Base-by-base conservation (phyloP, 1,284 basidiomycete species). In the Austroboletus olivaceoglutinosus region DNA sequence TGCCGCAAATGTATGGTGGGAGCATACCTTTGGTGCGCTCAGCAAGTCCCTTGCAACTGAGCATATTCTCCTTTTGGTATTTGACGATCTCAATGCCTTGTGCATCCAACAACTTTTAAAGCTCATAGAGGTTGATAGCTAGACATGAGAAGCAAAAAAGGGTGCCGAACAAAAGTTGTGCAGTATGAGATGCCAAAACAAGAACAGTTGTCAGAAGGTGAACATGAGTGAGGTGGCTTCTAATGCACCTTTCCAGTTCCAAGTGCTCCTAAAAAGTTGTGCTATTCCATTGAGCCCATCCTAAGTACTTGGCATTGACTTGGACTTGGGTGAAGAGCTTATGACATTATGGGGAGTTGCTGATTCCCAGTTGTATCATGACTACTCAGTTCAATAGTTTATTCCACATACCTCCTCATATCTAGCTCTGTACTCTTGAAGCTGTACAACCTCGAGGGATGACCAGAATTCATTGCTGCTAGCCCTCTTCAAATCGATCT, bases 61-160 rank as follows among this genome's bases (percentile, higher is more conserved):
- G 78, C 44, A 97, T 80, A 59, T 89, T 92, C 75, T 97, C 94
- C 74, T 96, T 97, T 76, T 97, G 93, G 71, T 94, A 93, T 75
- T 97, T 93, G n/a, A 97, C 94, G 10, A 97, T 77, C 71, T 97
- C 93, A 39, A 97, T 78, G 2, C 94, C 93, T 56, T 95, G 94
- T 16, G 80, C 76, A 70, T 97, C 93, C 45, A 97, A 79, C 7
- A 84, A 88, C 76, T 92, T 94, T 71, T 98, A 93, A n/a, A 97
- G 77, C 58, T 96, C 91, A 25, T 85, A 75, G 43, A 97, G 80
- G 69, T 91, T 89, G 65, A 98, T 89, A 59, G 86, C 93, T 97
- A 11, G 15, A 15, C 19, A 9, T 46, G 9, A n/a, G 12, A 33
- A n/a, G 12, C 6, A 7, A 5, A 16, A 16, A 13, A 16, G 12